Conservation (phyloP, 495 filamentous ascomycete species). For the Glutinoglossum americanum region DNA sequence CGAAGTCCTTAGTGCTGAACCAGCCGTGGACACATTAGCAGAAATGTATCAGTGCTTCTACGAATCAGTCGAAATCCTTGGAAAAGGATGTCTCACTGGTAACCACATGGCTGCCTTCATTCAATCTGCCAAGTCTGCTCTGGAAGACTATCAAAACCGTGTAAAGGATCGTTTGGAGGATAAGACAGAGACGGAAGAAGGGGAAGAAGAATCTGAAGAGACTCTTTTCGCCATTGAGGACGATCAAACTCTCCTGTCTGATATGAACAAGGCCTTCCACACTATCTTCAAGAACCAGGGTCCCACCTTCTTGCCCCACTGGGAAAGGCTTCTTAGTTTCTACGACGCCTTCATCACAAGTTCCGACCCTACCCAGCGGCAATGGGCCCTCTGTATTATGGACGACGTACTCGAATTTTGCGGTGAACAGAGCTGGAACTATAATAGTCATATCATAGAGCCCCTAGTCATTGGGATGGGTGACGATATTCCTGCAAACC, state of each 20-base stretch:
- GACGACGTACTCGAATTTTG: conserved; percentile 98
- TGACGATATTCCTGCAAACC: conserved; percentile 72
- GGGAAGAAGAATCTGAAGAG: conserved; percentile 63
- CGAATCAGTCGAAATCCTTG: conserved; percentile 88
- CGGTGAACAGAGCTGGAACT: conserved; percentile 60
- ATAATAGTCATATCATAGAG: conserved; percentile 62
- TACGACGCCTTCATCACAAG: conserved; percentile 76
- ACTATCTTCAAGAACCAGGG: conserved; percentile 95
- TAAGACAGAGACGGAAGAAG: conserved; percentile 52
- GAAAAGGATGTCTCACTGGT: conserved; percentile 53
- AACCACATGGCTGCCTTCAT: conserved; percentile 76
- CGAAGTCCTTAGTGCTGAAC: conserved; percentile 85
- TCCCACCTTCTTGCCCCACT: conserved; percentile 58
- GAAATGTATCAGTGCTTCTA: conserved; percentile 99
- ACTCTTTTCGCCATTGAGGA: conserved; percentile 84
- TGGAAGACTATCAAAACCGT: conserved; percentile 79
- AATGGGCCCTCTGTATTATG: conserved; percentile 97
- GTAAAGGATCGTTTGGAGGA: conserved; percentile 65
- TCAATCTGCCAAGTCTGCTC: conserved; percentile 53
- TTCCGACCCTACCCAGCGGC: conserved; percentile 71
- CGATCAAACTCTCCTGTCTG: conserved; percentile 85
- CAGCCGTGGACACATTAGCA: conserved; percentile 84
- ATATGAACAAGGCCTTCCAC: conserved; percentile 99
- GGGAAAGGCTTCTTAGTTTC: conserved; percentile 63
- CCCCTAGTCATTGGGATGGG: conserved; percentile 64